Percentiles rank a stretch among this genome's conserved stretches.
These are phyloP conservation scores for Boletus tylopilopsis DNA, from an alignment of 768 basidiomycete species.

Conservation along the genomic window DNA sequence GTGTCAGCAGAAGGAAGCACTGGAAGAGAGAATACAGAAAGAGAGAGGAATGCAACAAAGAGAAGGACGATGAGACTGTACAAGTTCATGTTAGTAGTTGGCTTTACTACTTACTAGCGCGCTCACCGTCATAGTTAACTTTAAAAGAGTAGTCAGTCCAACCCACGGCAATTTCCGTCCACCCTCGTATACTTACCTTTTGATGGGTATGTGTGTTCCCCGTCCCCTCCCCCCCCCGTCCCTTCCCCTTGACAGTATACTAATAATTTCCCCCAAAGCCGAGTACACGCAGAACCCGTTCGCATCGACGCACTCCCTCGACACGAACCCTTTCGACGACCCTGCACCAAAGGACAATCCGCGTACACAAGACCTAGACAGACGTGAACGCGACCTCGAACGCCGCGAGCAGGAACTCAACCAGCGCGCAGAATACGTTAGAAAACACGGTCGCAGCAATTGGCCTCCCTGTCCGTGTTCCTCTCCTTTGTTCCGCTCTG, in stretches of 20 bases:
- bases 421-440: slow-evolving; percentile 63
- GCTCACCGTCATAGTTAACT: too few relatives aligned
- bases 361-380: slow-evolving; percentile 62
- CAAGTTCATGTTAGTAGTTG: too few relatives aligned
- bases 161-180: slow-evolving; percentile 9
- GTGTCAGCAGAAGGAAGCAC: too few relatives aligned
- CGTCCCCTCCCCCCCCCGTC: not conserved
- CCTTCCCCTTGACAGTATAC: not conserved
- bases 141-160: too few relatives aligned
- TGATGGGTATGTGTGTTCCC: slow-evolving; percentile 22
- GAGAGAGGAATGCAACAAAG: slow-evolving; percentile 70
- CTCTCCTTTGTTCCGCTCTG: slow-evolving; percentile 9
- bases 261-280: slow-evolving; percentile 2
- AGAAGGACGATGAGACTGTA: slow-evolving; percentile 40
- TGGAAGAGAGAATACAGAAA: slow-evolving; percentile 28
- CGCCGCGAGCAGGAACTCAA: slow-evolving; percentile 73
- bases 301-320: slow-evolving; percentile 79
- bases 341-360: slow-evolving; percentile 47
- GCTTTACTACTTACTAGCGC: too few relatives aligned
- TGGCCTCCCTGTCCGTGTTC: slow-evolving; percentile 80
- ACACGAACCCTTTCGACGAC: slow-evolving; percentile 90
- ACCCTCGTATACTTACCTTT: not conserved
- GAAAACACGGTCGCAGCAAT: slow-evolving; percentile 81
- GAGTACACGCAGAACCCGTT: slow-evolving; percentile 69
- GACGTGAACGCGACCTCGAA: slow-evolving; percentile 79